A percentile compares a stretch with the other conserved stretches of the same genome.
phyloP scores from a whole-genome alignment of 2,329 filamentous ascomycete genomes.

The Chaetomium olivaceum region DNA sequence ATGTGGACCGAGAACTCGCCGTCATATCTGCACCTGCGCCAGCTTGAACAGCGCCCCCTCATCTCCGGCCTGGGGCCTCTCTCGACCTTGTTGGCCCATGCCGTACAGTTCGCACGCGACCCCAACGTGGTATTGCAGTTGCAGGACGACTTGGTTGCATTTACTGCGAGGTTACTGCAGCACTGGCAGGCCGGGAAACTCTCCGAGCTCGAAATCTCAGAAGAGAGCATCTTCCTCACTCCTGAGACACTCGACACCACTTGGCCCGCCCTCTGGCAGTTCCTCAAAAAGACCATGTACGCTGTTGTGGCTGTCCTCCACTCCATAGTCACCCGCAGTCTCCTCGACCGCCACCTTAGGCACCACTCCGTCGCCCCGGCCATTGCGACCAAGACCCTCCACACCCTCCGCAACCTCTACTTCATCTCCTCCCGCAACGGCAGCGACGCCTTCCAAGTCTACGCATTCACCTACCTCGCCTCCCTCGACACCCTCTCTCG shows the following conservation, averaged over 20 bases:
- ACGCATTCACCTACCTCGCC: constrained; percentile 79
- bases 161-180: constrained; percentile 64
- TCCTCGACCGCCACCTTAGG: constrained; percentile 53
- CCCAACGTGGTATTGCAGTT: constrained; percentile 32
- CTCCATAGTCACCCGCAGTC: constrained; percentile 66
- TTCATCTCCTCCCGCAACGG: constrained; percentile 78
- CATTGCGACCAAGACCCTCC: constrained; percentile 70
- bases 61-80: constrained; percentile 68
- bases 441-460: constrained; percentile 75
- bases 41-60: constrained; percentile 61
- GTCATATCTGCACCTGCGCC: constrained; percentile 61
- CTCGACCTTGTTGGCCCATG: constrained; percentile 64
- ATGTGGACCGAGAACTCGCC: constrained; percentile 63
- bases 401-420: constrained; percentile 73
- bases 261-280: constrained; percentile 70
- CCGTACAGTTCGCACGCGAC: constrained; percentile 54
- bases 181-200: constrained; percentile 76
- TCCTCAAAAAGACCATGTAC: constrained; percentile 75
- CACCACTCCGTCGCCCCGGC: constrained; percentile 54
- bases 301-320: constrained; percentile 73
- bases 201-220: constrained; percentile 68
- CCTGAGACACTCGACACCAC: constrained; percentile 66
- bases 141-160: constrained; percentile 64
- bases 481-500: constrained; percentile 78
- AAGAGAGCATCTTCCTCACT: constrained; percentile 64